These are phyloP conservation scores for Candida maris DNA, from an alignment of 805 yeast genomes.

Conservation along the genomic window DNA sequence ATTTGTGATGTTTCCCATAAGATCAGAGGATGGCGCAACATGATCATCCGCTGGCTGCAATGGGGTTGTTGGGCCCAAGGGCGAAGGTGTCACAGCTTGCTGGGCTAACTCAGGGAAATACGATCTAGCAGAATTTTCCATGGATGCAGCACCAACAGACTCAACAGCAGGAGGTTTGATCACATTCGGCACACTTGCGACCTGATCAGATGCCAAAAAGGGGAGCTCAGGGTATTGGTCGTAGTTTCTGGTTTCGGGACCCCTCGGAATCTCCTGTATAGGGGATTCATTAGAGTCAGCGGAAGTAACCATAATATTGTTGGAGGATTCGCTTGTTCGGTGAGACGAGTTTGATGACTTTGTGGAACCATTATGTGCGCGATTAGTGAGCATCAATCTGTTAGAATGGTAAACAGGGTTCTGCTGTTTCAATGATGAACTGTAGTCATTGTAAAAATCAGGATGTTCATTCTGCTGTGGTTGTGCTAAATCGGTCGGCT, in stretches of 20 bases:
- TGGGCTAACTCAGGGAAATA: conserved; percentile 27
- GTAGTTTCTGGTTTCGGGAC: conserved; percentile 28
- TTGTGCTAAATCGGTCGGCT: conserved; percentile 7
- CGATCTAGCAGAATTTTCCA: conserved; percentile 26
- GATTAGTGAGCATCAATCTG: conserved; percentile 27
- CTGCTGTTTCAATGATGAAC: conserved; percentile 6
- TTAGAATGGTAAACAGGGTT: conserved; percentile 8
- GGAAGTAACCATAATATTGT: conserved; percentile 2
- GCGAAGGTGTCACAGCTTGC: conserved; percentile 11
- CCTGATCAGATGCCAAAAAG: conserved; percentile 3
- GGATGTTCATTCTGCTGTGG: conserved; percentile 7
- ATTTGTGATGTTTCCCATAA: conserved; percentile 42
- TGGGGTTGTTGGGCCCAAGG: conserved; percentile 8
- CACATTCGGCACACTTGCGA: background rate
- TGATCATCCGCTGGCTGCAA: conserved; percentile 11
- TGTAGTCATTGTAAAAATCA: conserved; percentile 13
- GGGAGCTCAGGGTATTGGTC: conserved; percentile 11
- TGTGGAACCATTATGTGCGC: conserved; percentile 21
- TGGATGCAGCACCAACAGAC: conserved; percentile 11
- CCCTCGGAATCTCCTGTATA: conserved; percentile 30
- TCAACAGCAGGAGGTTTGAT: conserved; percentile 3
- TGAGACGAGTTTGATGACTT: conserved; percentile 6
- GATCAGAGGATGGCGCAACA: conserved; percentile 14
- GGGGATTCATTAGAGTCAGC: conserved; percentile 20
- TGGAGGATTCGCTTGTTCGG: conserved; percentile 2